phyloP scores from a whole-genome alignment of 192 early-diverging fungal species.

The Podila clonocystis region DNA sequence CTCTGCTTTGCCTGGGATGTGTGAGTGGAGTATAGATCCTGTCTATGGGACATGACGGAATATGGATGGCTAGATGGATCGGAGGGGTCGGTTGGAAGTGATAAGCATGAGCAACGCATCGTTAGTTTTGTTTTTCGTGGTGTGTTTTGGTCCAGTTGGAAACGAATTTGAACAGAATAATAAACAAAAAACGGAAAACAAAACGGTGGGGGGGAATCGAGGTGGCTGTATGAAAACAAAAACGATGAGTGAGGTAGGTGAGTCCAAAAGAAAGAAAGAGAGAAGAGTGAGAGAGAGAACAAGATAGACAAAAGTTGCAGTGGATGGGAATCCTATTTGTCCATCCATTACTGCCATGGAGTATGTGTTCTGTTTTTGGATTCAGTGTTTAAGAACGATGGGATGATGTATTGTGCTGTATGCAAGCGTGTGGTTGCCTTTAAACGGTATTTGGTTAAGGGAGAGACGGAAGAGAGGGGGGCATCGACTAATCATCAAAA shows the following conservation, averaged over 20 bases:
- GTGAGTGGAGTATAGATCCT: constrained; percentile 1
- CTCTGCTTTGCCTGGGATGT: neutral
- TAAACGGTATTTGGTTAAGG: neutral
- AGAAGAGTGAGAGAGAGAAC: neutral
- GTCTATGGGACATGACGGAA: constrained; percentile 12
- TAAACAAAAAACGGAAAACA: too few species aligned
- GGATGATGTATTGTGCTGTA: too few species aligned
- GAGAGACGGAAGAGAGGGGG: neutral
- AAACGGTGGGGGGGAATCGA: too few species aligned
- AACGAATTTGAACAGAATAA: neutral
- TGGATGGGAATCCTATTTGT: neutral
- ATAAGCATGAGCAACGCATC: constrained; percentile 4
- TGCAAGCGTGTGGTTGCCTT: too few species aligned
- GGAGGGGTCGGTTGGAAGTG: constrained; percentile 1
- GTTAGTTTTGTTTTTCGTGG: constrained; percentile 4
- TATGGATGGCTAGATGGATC: neutral
- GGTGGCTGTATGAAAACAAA: neutral
- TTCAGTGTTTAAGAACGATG: too few species aligned
- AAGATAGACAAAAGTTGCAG: neutral
- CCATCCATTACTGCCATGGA: too few species aligned
- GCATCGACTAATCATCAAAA: neutral
- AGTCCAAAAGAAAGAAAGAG: neutral
- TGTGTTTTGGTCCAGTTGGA: constrained; percentile 1
- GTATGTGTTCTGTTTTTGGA: too few species aligned
- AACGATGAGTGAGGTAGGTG: neutral